Evolutionary conservation across 2,329 filamentous ascomycete genomes (phyloP).

Genomic region (Dothideomycetes sp.): DNA sequence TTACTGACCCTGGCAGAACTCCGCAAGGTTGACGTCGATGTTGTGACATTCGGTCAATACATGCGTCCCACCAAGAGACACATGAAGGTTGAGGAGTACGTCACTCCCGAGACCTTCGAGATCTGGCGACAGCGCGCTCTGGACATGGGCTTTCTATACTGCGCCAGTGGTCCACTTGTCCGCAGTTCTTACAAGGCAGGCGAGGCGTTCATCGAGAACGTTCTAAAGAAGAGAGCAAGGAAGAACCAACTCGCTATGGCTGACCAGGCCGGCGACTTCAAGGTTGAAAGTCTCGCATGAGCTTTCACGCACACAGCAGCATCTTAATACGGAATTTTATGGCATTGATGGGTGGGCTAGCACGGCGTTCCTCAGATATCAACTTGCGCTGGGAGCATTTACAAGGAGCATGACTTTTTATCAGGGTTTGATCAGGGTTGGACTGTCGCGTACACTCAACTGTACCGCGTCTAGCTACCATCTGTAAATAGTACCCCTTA

Average conservation of each 20-base stretch:
- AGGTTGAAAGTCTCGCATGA: constrained; percentile 2
- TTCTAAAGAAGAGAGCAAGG: constrained; percentile 66
- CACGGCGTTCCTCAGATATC: constrained; percentile 4
- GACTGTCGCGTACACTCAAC: not conserved
- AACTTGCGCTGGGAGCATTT: constrained; percentile 10
- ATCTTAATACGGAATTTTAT: not conserved
- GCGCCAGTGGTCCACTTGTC: constrained; percentile 84
- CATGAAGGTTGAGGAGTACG: constrained; percentile 92
- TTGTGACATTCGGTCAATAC: constrained; percentile 99
- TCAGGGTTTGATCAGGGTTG: not conserved
- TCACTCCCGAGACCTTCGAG: constrained; percentile 85
- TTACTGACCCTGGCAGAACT: constrained; percentile 45
- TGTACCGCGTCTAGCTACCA: not conserved
- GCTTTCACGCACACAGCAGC: not conserved
- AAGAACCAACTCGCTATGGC: constrained; percentile 21
- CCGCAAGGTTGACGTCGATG: constrained; percentile 70
- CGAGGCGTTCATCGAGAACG: constrained; percentile 97
- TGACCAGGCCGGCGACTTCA: constrained; percentile 16
- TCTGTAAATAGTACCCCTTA: not conserved
- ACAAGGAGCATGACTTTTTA: constrained; percentile 6
- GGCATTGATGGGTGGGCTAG: constrained; percentile 1
- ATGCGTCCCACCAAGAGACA: constrained; percentile 98
- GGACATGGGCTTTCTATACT: constrained; percentile 94
- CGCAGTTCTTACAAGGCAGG: constrained; percentile 96
- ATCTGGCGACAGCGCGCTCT: constrained; percentile 81